These are phyloP conservation scores for Thielaviopsis populi DNA, from an alignment of 2,329 filamentous ascomycete species.

Conservation along the genomic window DNA sequence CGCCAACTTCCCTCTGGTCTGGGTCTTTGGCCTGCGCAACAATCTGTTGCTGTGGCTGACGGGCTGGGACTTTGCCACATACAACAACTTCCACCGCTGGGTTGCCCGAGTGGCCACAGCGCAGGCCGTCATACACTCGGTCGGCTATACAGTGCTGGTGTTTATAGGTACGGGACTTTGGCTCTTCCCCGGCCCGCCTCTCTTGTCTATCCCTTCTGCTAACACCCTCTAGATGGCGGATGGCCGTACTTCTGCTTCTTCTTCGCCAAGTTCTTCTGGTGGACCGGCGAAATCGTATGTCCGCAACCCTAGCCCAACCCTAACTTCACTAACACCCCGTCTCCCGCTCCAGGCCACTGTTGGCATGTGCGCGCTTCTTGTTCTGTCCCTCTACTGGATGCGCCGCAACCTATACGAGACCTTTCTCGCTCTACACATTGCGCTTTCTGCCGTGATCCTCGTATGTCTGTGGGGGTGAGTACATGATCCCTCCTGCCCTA, in stretches of 20 bases:
- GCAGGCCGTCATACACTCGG: slow-evolving; percentile 47
- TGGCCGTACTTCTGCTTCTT: slow-evolving; percentile 26
- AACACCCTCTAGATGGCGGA: slow-evolving; percentile 24
- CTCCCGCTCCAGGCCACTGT: slow-evolving; percentile 26
- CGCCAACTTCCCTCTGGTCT: slow-evolving; percentile 48
- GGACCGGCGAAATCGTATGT: slow-evolving; percentile 33
- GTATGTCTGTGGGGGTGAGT: slow-evolving; percentile 37
- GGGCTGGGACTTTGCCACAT: slow-evolving; percentile 52
- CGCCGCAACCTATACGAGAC: slow-evolving; percentile 38
- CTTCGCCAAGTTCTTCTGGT: slow-evolving; percentile 34
- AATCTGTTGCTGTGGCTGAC: slow-evolving; percentile 52
- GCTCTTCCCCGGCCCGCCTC: slow-evolving; percentile 1
- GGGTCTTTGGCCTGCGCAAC: slow-evolving; percentile 53
- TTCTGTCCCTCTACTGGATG: slow-evolving; percentile 36
- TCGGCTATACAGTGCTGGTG: slow-evolving; percentile 40
- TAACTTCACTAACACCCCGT: background rate
- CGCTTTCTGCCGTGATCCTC: slow-evolving; percentile 35
- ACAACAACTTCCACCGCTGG: slow-evolving; percentile 53
- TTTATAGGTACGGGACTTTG: slow-evolving; percentile 22
- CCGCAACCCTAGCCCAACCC: slow-evolving; percentile 15
- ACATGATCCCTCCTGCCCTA: slow-evolving; percentile 9
- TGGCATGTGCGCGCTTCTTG: slow-evolving; percentile 31
- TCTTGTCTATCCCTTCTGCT: background rate
- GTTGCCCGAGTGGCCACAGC: slow-evolving; percentile 46
- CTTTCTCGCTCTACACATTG: slow-evolving; percentile 36